phyloP scores from a whole-genome alignment of 2,329 filamentous ascomycete genomes.

The Fusarium mexicanum region DNA sequence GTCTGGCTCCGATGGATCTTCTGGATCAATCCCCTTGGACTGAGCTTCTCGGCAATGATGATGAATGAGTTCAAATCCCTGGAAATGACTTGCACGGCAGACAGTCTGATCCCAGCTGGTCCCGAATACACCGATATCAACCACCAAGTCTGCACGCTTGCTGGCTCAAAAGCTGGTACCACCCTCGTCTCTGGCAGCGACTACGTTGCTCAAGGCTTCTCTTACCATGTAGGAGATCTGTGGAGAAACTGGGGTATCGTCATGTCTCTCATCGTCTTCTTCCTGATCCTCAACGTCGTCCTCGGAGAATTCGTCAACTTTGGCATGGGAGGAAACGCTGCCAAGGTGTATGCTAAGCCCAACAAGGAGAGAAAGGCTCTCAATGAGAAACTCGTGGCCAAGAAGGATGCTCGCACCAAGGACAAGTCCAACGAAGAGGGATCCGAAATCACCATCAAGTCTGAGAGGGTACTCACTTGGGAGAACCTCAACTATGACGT shows the following conservation, averaged over 20 bases:
- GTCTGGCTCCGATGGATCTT: constrained; percentile 84
- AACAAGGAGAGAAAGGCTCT: constrained; percentile 72
- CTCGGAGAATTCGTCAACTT: constrained; percentile 82
- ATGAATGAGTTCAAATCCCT: constrained; percentile 83
- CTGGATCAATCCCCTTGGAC: constrained; percentile 78
- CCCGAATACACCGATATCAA: constrained; percentile 74
- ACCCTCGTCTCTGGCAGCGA: constrained; percentile 69
- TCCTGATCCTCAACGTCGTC: constrained; percentile 78
- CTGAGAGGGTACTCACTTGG: constrained; percentile 81
- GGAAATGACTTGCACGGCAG: constrained; percentile 73
- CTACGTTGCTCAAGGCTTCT: constrained; percentile 76
- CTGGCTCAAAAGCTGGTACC: constrained; percentile 75
- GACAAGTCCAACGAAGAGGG: constrained; percentile 56
- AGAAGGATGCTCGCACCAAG: constrained; percentile 65
- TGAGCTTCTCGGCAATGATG: constrained; percentile 83
- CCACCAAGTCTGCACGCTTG: constrained; percentile 83
- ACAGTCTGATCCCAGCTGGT: constrained; percentile 77
- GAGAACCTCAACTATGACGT: constrained; percentile 84
- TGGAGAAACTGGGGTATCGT: constrained; percentile 91
- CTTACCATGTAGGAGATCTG: constrained; percentile 72
- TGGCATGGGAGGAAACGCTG: constrained; percentile 81
- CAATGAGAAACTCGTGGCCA: constrained; percentile 69
- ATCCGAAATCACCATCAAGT: constrained; percentile 65
- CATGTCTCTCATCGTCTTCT: constrained; percentile 76
- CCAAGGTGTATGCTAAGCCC: constrained; percentile 79